These are phyloP conservation scores for Ustilago loliicola DNA, from an alignment of 1,284 basidiomycete species.

Conservation along the genomic window DNA sequence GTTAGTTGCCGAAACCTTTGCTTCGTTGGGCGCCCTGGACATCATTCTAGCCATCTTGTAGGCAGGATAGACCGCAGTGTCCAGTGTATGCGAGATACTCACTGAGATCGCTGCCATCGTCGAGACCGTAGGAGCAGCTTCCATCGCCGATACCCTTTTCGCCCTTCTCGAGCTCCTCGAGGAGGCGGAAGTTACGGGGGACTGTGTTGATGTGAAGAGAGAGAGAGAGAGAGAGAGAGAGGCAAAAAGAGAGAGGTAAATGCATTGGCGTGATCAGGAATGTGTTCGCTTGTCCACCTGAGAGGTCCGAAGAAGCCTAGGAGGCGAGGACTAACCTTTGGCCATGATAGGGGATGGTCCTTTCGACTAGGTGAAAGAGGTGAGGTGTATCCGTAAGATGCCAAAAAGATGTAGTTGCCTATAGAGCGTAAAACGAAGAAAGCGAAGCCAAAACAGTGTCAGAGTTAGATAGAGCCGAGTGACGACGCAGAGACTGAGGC, in stretches of 20 bases:
- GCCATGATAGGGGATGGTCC: slow-evolving; percentile 22
- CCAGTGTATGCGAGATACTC: slow-evolving; percentile 30
- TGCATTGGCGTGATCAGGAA: neutral
- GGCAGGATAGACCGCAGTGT: neutral
- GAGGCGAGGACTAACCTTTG: slow-evolving; percentile 24
- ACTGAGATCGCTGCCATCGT: slow-evolving; percentile 68
- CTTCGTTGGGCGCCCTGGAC: neutral
- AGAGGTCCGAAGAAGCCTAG: neutral
- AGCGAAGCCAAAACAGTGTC: neutral
- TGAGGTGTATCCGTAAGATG: neutral
- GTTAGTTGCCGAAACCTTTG: neutral
- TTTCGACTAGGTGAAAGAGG: neutral
- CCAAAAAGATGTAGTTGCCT: neutral
- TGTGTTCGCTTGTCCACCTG: neutral
- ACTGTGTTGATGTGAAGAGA: slow-evolving; percentile 75
- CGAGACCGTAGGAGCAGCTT: slow-evolving; percentile 88
- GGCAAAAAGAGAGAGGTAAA: neutral
- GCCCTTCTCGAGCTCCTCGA: slow-evolving; percentile 95
- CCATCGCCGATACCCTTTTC: slow-evolving; percentile 99
- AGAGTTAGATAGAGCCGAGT: neutral
- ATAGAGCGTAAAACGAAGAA: neutral
- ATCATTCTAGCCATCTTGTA: neutral
- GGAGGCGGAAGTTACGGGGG: slow-evolving; percentile 92
- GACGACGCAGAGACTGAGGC: neutral
- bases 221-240: neutral